Evolutionary conservation across 129 eudicot genomes (phyloP).

Genomic region (Centaurea solstitialis): DNA sequence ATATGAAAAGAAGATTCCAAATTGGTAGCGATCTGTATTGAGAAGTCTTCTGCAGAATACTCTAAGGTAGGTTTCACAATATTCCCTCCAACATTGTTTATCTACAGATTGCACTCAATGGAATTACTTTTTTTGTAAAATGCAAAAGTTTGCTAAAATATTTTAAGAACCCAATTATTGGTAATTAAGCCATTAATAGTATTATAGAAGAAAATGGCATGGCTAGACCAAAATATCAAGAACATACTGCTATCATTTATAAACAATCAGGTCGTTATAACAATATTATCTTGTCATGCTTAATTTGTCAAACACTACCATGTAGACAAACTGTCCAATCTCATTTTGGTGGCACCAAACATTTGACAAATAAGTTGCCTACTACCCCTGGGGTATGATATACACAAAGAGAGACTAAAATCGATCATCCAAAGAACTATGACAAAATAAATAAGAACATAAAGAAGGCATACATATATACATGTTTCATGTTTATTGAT

Average conservation of each 20-base stretch:
- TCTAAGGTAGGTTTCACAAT: slow-evolving; percentile 10
- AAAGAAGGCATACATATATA: no score
- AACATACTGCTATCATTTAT: not conserved
- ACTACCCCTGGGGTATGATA: no score
- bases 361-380: no score
- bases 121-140: not conserved
- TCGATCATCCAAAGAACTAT: no score
- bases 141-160: no score
- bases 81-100: slow-evolving; percentile 30
- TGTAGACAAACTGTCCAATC: no score
- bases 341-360: no score
- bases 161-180: not conserved
- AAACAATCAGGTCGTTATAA: not conserved
- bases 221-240: not conserved
- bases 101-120: not conserved
- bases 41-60: slow-evolving; percentile 21
- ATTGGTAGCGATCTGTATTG: slow-evolving; percentile 25
- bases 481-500: no score
- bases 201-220: not conserved
- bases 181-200: not conserved
- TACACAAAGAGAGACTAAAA: no score
- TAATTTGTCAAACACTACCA: no score
- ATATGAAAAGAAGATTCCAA: slow-evolving; percentile 30
- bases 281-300: no score
- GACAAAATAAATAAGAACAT: no score